phyloP scores from a whole-genome alignment of 495 filamentous ascomycete species.

The Podospora pseudocomata region DNA sequence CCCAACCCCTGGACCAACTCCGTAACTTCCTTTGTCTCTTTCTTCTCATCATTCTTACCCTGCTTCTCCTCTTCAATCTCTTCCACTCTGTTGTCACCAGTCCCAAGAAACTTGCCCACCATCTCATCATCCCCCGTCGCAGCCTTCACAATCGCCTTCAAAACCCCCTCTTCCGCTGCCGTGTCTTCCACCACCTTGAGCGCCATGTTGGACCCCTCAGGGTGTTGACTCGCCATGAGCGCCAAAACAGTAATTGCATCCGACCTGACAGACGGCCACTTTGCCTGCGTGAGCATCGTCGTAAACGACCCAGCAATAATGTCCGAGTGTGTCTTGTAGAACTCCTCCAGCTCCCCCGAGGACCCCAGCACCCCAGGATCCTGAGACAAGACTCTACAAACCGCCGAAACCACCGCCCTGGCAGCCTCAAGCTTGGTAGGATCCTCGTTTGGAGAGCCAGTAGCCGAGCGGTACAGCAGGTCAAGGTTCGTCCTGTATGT shows the following conservation, averaged over 20 bases:
- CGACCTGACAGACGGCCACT: slow-evolving; percentile 65
- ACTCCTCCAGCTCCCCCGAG: slow-evolving; percentile 13
- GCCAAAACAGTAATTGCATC: slow-evolving; percentile 75
- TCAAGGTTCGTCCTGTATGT: background rate
- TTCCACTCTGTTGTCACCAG: background rate
- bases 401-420: background rate
- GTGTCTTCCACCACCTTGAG: slow-evolving; percentile 47
- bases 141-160: slow-evolving; percentile 46
- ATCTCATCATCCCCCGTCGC: slow-evolving; percentile 36
- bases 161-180: slow-evolving; percentile 29
- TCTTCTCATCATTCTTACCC: slow-evolving; percentile 29
- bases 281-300: slow-evolving; percentile 61
- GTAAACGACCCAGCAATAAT: slow-evolving; percentile 52
- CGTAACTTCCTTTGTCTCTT: slow-evolving; percentile 8
- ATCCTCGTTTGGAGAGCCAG: slow-evolving; percentile 37
- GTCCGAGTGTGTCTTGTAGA: slow-evolving; percentile 51
- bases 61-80: slow-evolving; percentile 16
- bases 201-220: slow-evolving; percentile 48
- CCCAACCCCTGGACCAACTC: slow-evolving; percentile 19
- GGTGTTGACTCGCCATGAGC: slow-evolving; percentile 56
- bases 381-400: background rate
- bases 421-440: slow-evolving; percentile 73
- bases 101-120: background rate
- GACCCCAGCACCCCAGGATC: background rate
- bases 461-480: background rate